Evolutionary conservation across 352 stramenopile genomes (phyloP).

Genomic region (Globisporangium spiculum): DNA sequence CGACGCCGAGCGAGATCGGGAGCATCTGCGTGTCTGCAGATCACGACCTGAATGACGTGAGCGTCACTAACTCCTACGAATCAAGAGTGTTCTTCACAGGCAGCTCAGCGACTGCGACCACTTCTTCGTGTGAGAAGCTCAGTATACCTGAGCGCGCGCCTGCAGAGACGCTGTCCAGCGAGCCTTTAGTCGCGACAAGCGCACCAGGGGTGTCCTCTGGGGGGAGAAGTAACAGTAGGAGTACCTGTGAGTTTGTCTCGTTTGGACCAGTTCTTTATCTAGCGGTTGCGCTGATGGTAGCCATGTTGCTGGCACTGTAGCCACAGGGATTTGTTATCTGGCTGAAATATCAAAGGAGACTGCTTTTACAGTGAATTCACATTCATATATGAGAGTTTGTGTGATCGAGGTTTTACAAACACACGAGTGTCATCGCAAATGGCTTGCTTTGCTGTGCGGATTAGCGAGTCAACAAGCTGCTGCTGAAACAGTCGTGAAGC

Average conservation of each 20-base stretch:
- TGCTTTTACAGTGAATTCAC: too few species aligned
- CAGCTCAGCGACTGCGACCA: not conserved
- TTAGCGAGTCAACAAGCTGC: too few species aligned
- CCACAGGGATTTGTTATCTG: not conserved
- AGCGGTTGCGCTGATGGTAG: not conserved
- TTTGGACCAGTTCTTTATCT: not conserved
- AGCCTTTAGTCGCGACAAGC: not conserved
- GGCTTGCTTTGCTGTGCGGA: too few species aligned
- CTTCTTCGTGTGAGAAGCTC: not conserved
- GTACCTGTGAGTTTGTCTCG: not conserved
- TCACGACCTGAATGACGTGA: conserved; percentile 4
- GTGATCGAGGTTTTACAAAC: not conserved
- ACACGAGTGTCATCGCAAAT: too few species aligned
- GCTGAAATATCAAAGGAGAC: too few species aligned
- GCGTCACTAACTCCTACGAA: not conserved
- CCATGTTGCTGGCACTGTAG: not conserved
- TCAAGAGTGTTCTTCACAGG: conserved; percentile 4
- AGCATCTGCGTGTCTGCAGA: not conserved
- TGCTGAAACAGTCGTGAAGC: not conserved
- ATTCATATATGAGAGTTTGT: not conserved
- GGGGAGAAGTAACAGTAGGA: not conserved
- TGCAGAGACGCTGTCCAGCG: not conserved
- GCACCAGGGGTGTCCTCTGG: not conserved
- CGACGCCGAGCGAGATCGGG: conserved; percentile 3
- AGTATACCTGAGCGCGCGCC: not conserved